Evolutionary conservation across 2,329 filamentous ascomycete species (phyloP).

Genomic region (Pleoardoris graminearum): DNA sequence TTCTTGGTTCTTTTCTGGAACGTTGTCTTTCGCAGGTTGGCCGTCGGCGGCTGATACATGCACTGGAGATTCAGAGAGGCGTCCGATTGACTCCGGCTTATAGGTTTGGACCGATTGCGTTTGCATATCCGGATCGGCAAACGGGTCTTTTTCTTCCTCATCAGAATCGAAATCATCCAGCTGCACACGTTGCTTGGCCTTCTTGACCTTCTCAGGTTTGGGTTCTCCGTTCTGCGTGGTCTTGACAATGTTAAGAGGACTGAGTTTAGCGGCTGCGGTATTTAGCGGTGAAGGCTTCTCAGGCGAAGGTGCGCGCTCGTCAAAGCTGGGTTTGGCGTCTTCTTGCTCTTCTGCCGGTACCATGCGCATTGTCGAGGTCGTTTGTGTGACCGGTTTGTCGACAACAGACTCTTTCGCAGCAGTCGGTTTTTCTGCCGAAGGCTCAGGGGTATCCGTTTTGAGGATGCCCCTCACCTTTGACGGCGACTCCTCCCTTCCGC

Average conservation of each 20-base stretch:
- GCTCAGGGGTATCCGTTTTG: conserved; percentile 38
- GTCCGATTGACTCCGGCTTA: conserved; percentile 28
- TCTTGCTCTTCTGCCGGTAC: conserved; percentile 37
- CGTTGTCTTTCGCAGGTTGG: conserved; percentile 37
- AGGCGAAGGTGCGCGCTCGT: conserved; percentile 26
- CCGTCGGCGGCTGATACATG: conserved; percentile 62
- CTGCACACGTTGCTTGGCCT: conserved; percentile 65
- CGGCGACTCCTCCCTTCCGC: conserved; percentile 36
- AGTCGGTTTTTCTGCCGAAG: conserved; percentile 18
- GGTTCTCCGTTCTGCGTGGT: conserved; percentile 49
- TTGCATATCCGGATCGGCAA: conserved; percentile 44
- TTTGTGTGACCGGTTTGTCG: conserved; percentile 24
- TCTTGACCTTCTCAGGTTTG: conserved; percentile 61
- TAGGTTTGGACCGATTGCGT: conserved; percentile 26
- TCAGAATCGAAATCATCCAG: conserved; percentile 72
- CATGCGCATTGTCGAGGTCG: conserved; percentile 38
- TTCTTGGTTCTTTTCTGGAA: conserved; percentile 29
- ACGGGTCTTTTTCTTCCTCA: conserved; percentile 52
- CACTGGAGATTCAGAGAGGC: conserved; percentile 69
- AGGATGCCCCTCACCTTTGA: conserved; percentile 37
- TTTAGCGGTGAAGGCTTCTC: conserved; percentile 25
- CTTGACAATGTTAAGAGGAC: conserved; percentile 43
- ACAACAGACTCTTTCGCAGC: conserved; percentile 17
- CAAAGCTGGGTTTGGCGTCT: conserved; percentile 16
- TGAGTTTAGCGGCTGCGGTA: conserved; percentile 21